Evolutionary conservation across 768 basidiomycete species (phyloP).

Genomic region (Suillus tomentosus): DNA sequence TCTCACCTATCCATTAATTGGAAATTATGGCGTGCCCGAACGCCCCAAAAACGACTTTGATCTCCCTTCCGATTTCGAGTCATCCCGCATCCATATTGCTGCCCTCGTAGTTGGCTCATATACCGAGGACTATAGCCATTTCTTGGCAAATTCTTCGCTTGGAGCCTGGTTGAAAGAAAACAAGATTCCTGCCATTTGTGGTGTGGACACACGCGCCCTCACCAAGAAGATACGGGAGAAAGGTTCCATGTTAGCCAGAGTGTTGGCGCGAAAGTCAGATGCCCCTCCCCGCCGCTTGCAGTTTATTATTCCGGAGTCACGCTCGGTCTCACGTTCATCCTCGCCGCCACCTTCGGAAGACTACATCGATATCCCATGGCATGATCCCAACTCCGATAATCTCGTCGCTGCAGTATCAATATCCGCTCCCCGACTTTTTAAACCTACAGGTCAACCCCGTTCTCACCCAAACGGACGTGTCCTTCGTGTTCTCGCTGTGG

Average conservation of each 20-base stretch:
- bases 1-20: slow-evolving; percentile 94
- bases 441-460: slow-evolving; percentile 54
- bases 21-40: slow-evolving; percentile 95
- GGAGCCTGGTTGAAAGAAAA: slow-evolving; percentile 95
- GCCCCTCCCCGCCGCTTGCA: slow-evolving; percentile 41
- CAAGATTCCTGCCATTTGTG: slow-evolving; percentile 90
- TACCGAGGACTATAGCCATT: slow-evolving; percentile 93
- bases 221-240: slow-evolving; percentile 96
- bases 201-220: slow-evolving; percentile 94
- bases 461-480: slow-evolving; percentile 79
- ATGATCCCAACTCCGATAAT: slow-evolving; percentile 87
- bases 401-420: slow-evolving; percentile 91
- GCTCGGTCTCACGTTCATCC: slow-evolving; percentile 47
- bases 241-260: slow-evolving; percentile 86
- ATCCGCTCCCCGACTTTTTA: slow-evolving; percentile 64
- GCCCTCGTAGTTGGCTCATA: slow-evolving; percentile 93
- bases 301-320: slow-evolving; percentile 38
- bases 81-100: slow-evolving; percentile 89
- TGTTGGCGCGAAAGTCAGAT: slow-evolving; percentile 65
- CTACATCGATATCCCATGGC: slow-evolving; percentile 80
- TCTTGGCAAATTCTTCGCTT: slow-evolving; percentile 85
- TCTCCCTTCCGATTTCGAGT: slow-evolving; percentile 85
- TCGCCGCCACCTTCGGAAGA: slow-evolving; percentile 80
- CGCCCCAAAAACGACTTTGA: slow-evolving; percentile 52
- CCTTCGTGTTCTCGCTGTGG: slow-evolving; percentile 85